These are phyloP conservation scores for Cordyceps cicadae DNA, from an alignment of 2,329 filamentous ascomycete species.

Conservation along the genomic window DNA sequence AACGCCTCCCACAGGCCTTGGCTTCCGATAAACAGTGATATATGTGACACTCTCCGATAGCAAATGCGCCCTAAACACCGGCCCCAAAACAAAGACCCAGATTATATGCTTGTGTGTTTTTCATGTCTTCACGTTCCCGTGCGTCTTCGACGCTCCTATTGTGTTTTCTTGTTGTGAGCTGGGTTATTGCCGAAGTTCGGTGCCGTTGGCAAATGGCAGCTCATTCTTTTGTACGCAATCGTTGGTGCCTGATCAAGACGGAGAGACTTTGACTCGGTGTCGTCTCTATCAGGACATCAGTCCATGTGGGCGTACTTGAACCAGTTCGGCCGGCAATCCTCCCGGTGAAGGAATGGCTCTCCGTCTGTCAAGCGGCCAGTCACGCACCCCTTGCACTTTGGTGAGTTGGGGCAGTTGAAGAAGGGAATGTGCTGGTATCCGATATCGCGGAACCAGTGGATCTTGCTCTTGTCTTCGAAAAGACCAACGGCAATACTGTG, in stretches of 20 bases:
- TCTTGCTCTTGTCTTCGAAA: slow-evolving; percentile 82
- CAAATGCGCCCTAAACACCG: slow-evolving; percentile 8
- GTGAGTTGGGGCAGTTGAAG: slow-evolving; percentile 96
- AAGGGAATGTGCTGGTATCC: slow-evolving; percentile 98
- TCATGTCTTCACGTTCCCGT: neutral
- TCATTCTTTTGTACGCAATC: neutral
- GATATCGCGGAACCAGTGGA: slow-evolving; percentile 99
- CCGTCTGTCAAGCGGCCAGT: slow-evolving; percentile 84
- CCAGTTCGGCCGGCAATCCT: slow-evolving; percentile 94
- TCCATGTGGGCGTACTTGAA: slow-evolving; percentile 89
- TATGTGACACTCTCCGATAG: slow-evolving; percentile 4
- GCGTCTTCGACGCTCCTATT: neutral
- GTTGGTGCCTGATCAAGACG: neutral
- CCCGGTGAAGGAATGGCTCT: slow-evolving; percentile 72
- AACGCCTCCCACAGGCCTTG: neutral
- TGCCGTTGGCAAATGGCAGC: neutral
- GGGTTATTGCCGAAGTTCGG: neutral
- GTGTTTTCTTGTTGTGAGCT: neutral
- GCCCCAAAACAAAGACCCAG: slow-evolving; percentile 1
- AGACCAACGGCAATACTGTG: slow-evolving; percentile 88
- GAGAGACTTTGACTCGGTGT: neutral
- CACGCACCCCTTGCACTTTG: slow-evolving; percentile 84
- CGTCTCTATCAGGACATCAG: slow-evolving; percentile 31
- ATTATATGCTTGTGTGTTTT: neutral
- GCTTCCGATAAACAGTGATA: neutral